Evolutionary conservation across 148 eudicot species (phyloP).

Genomic region (Rhododendron vialii): DNA sequence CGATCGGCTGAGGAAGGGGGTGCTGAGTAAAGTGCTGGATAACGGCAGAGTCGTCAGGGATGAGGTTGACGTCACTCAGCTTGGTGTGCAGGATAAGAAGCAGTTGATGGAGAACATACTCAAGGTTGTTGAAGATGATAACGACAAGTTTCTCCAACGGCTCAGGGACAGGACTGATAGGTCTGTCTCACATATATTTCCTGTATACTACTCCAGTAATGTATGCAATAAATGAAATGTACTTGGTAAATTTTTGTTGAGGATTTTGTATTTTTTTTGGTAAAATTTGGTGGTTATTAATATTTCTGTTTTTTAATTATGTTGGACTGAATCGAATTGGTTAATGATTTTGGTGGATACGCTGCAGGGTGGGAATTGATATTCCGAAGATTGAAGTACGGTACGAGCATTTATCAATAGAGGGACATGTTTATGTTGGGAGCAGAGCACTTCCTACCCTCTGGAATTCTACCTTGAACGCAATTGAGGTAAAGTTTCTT

Average conservation of each 20-base stretch:
- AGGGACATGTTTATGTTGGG: slow-evolving; percentile 37
- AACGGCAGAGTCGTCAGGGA: slow-evolving; percentile 32
- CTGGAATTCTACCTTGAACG: slow-evolving; percentile 29
- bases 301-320: no score
- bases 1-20: slow-evolving; percentile 36
- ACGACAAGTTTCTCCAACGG: slow-evolving; percentile 35
- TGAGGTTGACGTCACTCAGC: slow-evolving; percentile 37
- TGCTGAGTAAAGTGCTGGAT: slow-evolving; percentile 32
- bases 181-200: background rate
- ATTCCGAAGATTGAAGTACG: slow-evolving; percentile 34
- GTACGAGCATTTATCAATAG: slow-evolving; percentile 33
- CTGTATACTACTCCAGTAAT: no score
- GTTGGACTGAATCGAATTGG: background rate
- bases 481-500: slow-evolving; percentile 25
- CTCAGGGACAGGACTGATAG: slow-evolving; percentile 42
- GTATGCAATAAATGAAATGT: no score
- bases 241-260: no score
- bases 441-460: slow-evolving; percentile 46
- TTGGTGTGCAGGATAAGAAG: slow-evolving; percentile 36
- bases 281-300: background rate
- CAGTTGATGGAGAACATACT: slow-evolving; percentile 35
- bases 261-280: background rate
- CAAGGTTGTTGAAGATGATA: slow-evolving; percentile 40
- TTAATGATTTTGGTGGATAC: background rate
- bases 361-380: slow-evolving; percentile 34